Evolutionary conservation across 2,329 filamentous ascomycete species (phyloP).

Genomic region (Nemania abortiva): DNA sequence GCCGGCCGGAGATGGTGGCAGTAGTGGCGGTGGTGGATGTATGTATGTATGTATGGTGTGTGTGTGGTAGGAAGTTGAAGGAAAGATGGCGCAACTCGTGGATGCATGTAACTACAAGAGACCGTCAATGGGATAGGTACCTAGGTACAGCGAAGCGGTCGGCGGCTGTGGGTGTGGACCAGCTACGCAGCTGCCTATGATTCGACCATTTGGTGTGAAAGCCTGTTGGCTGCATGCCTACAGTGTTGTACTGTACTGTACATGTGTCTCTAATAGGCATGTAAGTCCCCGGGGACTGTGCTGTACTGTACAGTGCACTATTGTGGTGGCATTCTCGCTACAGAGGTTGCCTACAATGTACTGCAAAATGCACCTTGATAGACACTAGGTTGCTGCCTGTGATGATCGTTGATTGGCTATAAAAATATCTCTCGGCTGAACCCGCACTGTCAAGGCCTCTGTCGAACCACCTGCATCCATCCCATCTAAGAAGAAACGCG

Average conservation of each 20-base stretch:
- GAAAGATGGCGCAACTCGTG: conserved; percentile 36
- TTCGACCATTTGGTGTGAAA: conserved; percentile 42
- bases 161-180: conserved; percentile 48
- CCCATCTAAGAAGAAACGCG: conserved; percentile 21
- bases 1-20: conserved; percentile 15
- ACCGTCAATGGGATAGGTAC: conserved; percentile 27
- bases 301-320: not conserved
- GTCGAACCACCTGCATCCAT: conserved; percentile 11
- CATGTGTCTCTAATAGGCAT: not conserved
- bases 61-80: conserved; percentile 33
- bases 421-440: conserved; percentile 1
- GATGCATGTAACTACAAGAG: conserved; percentile 26
- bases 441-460: conserved; percentile 33
- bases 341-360: not conserved
- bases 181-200: conserved; percentile 51
- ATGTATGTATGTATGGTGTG: conserved; percentile 18
- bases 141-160: conserved; percentile 33
- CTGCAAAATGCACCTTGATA: not conserved
- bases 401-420: conserved; percentile 10
- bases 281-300: not conserved
- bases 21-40: conserved; percentile 10
- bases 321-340: not conserved
- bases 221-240: conserved; percentile 9
- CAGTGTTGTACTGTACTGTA: conserved; percentile 8
- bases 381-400: not conserved